phyloP scores from a whole-genome alignment of 257 asterid genomes.

The Solanum sparsipilum region DNA sequence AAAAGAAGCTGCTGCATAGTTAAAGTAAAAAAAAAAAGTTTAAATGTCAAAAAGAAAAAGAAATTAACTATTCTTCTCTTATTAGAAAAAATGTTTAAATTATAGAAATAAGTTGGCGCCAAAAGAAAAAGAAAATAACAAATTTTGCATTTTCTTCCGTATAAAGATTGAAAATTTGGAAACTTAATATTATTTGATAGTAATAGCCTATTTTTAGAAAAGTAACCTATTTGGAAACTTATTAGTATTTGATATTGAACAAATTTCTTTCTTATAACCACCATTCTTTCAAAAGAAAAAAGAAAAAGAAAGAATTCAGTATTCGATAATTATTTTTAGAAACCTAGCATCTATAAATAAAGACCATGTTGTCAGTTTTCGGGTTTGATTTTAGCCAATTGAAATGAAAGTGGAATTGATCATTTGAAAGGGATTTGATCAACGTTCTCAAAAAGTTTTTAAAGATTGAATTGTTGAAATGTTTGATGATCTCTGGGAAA shows the following conservation, averaged over 20 bases:
- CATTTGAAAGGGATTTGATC: not conserved
- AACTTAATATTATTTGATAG: no score
- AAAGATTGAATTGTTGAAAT: not conserved
- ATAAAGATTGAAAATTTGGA: no score
- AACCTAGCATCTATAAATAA: not conserved
- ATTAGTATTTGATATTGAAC: no score
- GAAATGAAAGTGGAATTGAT: not conserved
- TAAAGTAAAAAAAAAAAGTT: not conserved
- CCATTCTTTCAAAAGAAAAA: not conserved
- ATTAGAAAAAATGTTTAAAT: no score
- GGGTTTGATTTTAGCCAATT: not conserved
- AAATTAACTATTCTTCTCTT: not conserved
- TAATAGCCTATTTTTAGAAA: no score
- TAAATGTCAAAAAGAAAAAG: not conserved
- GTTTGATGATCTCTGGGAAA: not conserved
- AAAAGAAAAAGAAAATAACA: no score
- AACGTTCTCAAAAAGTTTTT: not conserved
- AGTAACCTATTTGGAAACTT: not conserved
- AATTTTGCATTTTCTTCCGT: not conserved
- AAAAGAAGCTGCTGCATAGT: no score
- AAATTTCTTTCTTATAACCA: no score
- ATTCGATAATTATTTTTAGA: not conserved
- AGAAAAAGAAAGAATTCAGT: not conserved
- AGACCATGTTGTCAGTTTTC: not conserved
- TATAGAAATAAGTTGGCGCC: not conserved